A percentile compares a stretch with the other conserved stretches of the same genome.
Evolutionary conservation across 257 asterid species (phyloP).

Genomic region (Nicotiana noctiflora): DNA sequence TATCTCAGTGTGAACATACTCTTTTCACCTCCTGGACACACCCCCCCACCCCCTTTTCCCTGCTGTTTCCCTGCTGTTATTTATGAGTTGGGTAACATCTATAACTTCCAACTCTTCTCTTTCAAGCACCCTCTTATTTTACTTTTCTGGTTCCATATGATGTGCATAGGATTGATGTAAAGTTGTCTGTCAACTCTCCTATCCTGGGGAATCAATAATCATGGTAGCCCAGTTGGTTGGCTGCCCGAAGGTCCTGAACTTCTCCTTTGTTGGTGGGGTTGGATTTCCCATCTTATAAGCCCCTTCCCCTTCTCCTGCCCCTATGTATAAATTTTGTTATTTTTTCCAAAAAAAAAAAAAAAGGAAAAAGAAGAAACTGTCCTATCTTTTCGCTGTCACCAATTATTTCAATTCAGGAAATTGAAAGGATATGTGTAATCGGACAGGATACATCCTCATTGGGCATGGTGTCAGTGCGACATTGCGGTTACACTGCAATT

Average conservation of each 20-base stretch:
- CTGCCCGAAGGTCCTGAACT: not conserved
- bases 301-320: not conserved
- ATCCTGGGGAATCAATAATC: not conserved
- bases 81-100: not conserved
- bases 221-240: not conserved
- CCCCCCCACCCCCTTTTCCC: too few species aligned
- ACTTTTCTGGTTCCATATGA: not conserved
- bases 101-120: not conserved
- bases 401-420: conserved; percentile 11
- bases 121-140: not conserved
- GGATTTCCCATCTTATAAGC: not conserved
- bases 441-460: conserved; percentile 84
- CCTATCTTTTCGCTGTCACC: not conserved
- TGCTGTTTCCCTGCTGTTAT: not conserved
- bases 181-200: not conserved
- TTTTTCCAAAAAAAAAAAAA: not conserved
- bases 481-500: conserved; percentile 80
- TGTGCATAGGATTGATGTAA: not conserved
- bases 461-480: conserved; percentile 63
- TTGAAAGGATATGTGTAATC: conserved; percentile 17
- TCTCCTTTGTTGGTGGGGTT: not conserved
- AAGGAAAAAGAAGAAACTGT: not conserved
- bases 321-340: not conserved
- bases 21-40: not conserved
- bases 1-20: not conserved